Base-by-base conservation (phyloP, 495 filamentous ascomycete species). In the Annulohypoxylon moriforme region DNA sequence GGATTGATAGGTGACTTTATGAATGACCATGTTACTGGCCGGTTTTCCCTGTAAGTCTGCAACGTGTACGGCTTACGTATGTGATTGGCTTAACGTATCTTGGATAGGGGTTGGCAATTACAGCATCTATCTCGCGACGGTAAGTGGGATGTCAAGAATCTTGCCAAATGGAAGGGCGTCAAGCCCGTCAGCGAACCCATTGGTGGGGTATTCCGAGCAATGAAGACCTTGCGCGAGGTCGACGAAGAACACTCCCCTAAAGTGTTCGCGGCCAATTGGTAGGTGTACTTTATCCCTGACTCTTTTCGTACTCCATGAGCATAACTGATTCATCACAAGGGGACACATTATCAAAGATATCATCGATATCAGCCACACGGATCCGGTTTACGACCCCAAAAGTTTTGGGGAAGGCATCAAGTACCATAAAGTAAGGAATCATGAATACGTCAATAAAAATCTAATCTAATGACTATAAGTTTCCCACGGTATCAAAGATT, bases 131-230 rank as follows among this genome's bases (percentile, higher is more conserved):
- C 90, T 38, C 92, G 90, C 2, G 92, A 92, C 61, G 94, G 94
- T 11, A 98, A 98, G 81, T 98, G 95, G 95, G 94, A 97, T 76
- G 93, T 98, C 64, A 98, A 98, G 83, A 98, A 98, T 78, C 88
- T 97, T 11, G 89, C 85, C 62, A 98, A 98, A 73, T 98, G 95
- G 95, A 85, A 91, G 71, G 87, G 88, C 29, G 91, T 96, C 0
- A 78, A 81, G 8, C 90, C 94, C 1, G 92, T 97, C 20, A 96
- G 93, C 1, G 84, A 86, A 22, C 89, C 90, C 5, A 95, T 98
- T 50, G 88, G 80, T 4, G 88, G 89, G 29, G 83, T 92, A 14
- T 97, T 97, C 77, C 87, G 90, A 1, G 93, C 92, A 3, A 89
- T 97, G 82, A 97, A 97, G 80, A 96, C 93, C 57, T 85, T 96